Conservation (phyloP, 805 yeast genomes). For the Metschnikowia lachancei region DNA sequence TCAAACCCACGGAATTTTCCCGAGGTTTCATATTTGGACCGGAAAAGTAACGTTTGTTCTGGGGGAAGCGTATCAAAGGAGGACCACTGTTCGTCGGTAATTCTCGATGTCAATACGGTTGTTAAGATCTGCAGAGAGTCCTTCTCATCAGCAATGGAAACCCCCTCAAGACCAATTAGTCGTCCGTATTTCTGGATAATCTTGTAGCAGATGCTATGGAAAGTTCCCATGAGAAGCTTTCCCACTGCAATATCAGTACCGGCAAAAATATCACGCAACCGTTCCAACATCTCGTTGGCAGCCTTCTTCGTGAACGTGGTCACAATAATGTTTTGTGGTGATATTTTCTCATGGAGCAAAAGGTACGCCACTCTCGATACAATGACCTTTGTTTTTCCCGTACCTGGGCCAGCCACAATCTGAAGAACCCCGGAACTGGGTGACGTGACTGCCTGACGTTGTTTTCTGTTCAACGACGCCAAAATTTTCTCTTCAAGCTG, state of each 20-base stretch:
- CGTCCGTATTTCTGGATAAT: slow-evolving; percentile 56
- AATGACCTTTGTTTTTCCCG: slow-evolving; percentile 80
- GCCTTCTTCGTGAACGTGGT: slow-evolving; percentile 95
- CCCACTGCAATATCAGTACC: slow-evolving; percentile 36
- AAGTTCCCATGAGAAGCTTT: slow-evolving; percentile 75
- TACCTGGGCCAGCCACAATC: slow-evolving; percentile 61
- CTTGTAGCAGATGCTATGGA: slow-evolving; percentile 76
- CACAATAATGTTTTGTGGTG: slow-evolving; percentile 67
- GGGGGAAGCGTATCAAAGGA: slow-evolving; percentile 14
- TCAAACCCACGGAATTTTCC: slow-evolving; percentile 37
- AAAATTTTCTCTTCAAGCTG: slow-evolving; percentile 11
- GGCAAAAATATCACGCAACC: slow-evolving; percentile 44
- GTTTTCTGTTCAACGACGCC: slow-evolving; percentile 38
- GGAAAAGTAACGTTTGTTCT: slow-evolving; percentile 17
- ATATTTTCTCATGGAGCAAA: slow-evolving; percentile 47
- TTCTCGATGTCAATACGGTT: slow-evolving; percentile 33
- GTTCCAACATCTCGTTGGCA: slow-evolving; percentile 74
- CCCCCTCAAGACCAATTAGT: slow-evolving; percentile 42
- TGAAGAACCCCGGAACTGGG: slow-evolving; percentile 38
- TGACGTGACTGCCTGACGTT: slow-evolving; percentile 41
- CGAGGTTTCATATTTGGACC: slow-evolving; percentile 11
- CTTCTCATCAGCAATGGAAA: slow-evolving; percentile 61
- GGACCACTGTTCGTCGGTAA: slow-evolving; percentile 22
- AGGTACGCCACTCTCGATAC: slow-evolving; percentile 76
- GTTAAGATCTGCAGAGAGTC: slow-evolving; percentile 52